Conservation (phyloP, 164 flowering plant genomes). For the Dillenia turbinata region DNA sequence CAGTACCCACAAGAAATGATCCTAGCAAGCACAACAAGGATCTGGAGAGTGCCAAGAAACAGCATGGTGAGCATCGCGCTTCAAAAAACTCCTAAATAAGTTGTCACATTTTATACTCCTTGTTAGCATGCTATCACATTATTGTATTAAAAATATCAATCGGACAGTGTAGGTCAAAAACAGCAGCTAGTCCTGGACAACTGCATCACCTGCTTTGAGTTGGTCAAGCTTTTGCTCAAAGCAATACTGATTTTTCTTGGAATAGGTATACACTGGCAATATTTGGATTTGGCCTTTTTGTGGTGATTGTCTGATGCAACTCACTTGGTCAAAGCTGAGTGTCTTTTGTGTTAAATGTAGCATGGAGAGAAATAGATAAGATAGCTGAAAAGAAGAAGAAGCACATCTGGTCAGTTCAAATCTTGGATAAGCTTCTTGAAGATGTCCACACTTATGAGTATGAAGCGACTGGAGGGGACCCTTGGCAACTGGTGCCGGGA, state of each 20-base stretch:
- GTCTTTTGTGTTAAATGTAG: constrained; percentile 3
- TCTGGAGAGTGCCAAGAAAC: too few species aligned
- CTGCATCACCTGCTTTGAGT: constrained; percentile 10
- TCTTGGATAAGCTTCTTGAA: constrained; percentile 25
- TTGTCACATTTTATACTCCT: too few species aligned
- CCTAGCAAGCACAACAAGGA: too few species aligned
- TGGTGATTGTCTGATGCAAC: too few species aligned
- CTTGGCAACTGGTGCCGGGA: neutral
- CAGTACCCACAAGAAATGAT: too few species aligned
- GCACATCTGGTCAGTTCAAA: constrained; percentile 23
- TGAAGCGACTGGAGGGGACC: constrained; percentile 6
- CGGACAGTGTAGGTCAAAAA: neutral
- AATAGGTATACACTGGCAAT: constrained; percentile 10
- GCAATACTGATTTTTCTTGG: constrained; percentile 25
- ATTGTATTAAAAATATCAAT: neutral
- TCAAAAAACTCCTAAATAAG: too few species aligned
- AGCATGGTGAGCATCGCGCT: too few species aligned
- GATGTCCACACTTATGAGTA: constrained; percentile 7
- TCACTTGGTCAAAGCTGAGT: too few species aligned
- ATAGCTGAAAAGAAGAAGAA: constrained; percentile 21
- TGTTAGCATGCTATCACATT: too few species aligned
- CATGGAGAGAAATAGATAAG: constrained; percentile 9
- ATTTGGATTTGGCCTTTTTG: too few species aligned
- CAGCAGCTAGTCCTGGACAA: constrained; percentile 13
- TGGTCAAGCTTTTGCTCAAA: constrained; percentile 18